Percentiles rank a stretch among this genome's conserved stretches.
These are phyloP conservation scores for Centrapalus pauciflorus DNA, from an alignment of 129 eudicot genomes.

Conservation along the genomic window DNA sequence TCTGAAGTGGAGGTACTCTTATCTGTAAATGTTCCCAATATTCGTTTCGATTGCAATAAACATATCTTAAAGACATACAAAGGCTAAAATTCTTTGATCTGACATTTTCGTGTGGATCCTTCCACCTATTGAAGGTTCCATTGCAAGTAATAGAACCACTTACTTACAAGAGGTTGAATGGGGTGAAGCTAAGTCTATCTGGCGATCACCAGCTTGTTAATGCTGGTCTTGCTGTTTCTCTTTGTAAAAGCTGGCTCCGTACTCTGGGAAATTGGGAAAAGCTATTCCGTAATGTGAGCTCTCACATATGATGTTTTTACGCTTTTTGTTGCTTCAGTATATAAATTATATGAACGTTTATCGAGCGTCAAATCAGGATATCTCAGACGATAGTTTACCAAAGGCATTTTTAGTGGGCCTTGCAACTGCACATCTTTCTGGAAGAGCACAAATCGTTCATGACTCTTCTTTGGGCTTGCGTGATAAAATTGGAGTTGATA, in stretches of 20 bases:
- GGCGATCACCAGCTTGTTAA: conserved; percentile 82
- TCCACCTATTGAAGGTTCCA: conserved; percentile 45
- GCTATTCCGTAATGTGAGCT: conserved; percentile 50
- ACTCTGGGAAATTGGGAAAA: conserved; percentile 45
- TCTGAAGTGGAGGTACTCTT: conserved; percentile 47
- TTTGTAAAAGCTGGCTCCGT: conserved; percentile 75
- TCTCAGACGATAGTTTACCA: conserved; percentile 44
- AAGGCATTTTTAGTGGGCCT: conserved; percentile 76
- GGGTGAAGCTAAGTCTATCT: conserved; percentile 60
- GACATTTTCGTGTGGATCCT: conserved; percentile 8
- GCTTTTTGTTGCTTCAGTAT: not conserved
- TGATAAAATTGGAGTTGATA: not conserved
- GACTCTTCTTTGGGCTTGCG: conserved; percentile 34
- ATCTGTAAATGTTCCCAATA: not conserved
- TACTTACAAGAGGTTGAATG: conserved; percentile 35
- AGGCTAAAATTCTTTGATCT: not conserved
- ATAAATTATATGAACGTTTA: not conserved
- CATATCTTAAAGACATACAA: not conserved
- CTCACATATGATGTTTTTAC: not conserved
- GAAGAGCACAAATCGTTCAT: conserved; percentile 71
- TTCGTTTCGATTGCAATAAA: not conserved
- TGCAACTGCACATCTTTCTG: conserved; percentile 72
- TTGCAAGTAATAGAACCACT: conserved; percentile 61
- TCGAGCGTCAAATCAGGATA: conserved; percentile 35
- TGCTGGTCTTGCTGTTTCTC: conserved; percentile 88